Evolutionary conservation across 1,284 basidiomycete genomes (phyloP).

Genomic region (Heterobasidion irregulare): DNA sequence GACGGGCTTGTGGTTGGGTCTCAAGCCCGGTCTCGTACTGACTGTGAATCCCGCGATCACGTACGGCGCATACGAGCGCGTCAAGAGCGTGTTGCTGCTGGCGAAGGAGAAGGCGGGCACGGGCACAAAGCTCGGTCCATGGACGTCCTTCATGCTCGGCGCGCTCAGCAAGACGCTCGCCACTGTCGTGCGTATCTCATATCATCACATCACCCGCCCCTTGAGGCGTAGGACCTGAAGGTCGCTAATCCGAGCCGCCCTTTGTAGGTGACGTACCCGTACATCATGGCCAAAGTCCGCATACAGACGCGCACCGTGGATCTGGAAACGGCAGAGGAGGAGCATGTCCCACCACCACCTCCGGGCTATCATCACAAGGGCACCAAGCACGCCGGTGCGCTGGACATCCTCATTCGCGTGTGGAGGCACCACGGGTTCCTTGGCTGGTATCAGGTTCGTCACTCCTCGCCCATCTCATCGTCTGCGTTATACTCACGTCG

Average conservation of each 20-base stretch:
- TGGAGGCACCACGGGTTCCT: slow-evolving; percentile 67
- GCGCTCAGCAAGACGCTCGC: slow-evolving; percentile 94
- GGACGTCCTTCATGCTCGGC: slow-evolving; percentile 82
- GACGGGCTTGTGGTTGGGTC: slow-evolving; percentile 88
- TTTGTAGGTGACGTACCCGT: slow-evolving; percentile 78
- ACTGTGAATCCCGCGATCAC: slow-evolving; percentile 98
- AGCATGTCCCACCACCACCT: slow-evolving; percentile 25
- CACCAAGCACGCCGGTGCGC: slow-evolving; percentile 57
- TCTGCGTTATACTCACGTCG: not conserved
- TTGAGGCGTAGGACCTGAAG: not conserved
- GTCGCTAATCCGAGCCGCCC: not conserved
- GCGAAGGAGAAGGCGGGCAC: slow-evolving; percentile 40
- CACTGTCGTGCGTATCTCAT: slow-evolving; percentile 68
- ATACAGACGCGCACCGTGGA: slow-evolving; percentile 79
- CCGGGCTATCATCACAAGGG: slow-evolving; percentile 30
- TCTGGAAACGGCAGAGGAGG: slow-evolving; percentile 36
- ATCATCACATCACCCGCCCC: not conserved
- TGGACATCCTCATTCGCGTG: slow-evolving; percentile 71
- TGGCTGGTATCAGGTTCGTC: slow-evolving; percentile 94
- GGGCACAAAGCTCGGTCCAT: slow-evolving; percentile 64
- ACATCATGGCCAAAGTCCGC: slow-evolving; percentile 96
- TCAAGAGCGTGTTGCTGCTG: slow-evolving; percentile 66
- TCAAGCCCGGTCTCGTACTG: slow-evolving; percentile 88
- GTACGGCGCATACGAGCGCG: slow-evolving; percentile 91
- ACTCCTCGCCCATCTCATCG: not conserved